phyloP scores from a whole-genome alignment of 108 stramenopile genomes.

The Epithemia pelagica region DNA sequence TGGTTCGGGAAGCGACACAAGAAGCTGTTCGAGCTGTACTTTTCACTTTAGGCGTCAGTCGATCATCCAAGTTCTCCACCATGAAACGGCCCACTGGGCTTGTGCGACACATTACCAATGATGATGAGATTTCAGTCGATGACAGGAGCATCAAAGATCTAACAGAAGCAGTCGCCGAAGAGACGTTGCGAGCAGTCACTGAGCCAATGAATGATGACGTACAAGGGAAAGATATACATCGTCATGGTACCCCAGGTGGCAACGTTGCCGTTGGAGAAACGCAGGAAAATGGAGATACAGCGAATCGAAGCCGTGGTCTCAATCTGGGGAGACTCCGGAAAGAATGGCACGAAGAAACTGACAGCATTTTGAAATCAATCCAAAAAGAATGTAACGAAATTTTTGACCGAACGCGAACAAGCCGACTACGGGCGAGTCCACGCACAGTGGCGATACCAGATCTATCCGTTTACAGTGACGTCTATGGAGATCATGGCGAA shows the following conservation, averaged over 20 bases:
- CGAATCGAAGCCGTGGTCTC: conserved; percentile 5
- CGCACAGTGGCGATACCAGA: neutral
- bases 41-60: neutral
- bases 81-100: neutral
- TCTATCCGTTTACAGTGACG: neutral
- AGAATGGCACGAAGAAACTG: conserved; percentile 28
- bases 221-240: conserved; percentile 23
- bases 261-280: conserved; percentile 14
- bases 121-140: too few species aligned
- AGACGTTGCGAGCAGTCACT: neutral
- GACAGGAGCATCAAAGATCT: neutral
- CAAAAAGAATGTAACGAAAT: conserved; percentile 35
- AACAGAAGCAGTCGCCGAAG: neutral
- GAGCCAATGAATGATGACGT: neutral
- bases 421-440: neutral
- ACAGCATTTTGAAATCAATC: conserved; percentile 16
- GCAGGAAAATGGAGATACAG: conserved; percentile 12
- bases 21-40: neutral
- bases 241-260: conserved; percentile 4
- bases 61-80: neutral
- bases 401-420: conserved; percentile 15
- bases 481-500: too few species aligned
- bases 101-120: neutral
- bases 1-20: neutral
- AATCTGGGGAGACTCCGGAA: conserved; percentile 17